Evolutionary conservation across 2,329 filamentous ascomycete genomes (phyloP), one percentile per base, ranked within the genome.

Genomic region (Exophiala alcalophila): DNA sequence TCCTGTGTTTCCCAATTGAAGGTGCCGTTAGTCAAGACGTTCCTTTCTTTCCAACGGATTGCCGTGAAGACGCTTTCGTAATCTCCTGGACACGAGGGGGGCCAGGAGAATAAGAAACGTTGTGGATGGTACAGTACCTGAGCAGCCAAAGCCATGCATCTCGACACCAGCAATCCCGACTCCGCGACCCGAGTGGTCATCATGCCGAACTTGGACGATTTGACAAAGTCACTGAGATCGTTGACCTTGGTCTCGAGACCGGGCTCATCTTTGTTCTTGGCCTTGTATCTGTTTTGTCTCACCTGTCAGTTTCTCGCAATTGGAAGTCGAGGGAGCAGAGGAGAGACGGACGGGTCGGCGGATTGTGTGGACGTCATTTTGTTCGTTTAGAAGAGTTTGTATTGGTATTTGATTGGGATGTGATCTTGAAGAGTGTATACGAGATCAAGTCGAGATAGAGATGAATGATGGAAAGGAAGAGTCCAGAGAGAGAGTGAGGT

Each of bases 131-230:
- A 40, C 28, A 16, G 21, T 70, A 89, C 86, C 66, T 84, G 84
- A 10, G 78, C 86, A 11, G 86, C 86, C 10, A 94, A 65, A 4
- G 86, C 86, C 89, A 95, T 94, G 64, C 83, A 87, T 53, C 89
- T 75, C n/a, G 84, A 90, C 4, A 84, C 81, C 10, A 95, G 70
- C 35, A 81, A 73, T 9, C 82, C 83, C 0, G 73, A 77, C 24
- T 74, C 71, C 2, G 76, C 70, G 34, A 83, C 80, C 35, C 81
- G 75, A 15, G 89, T 94, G 6, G 88, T 92, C 80, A 94, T 81
- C 83, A 94, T 86, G 65, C 84, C 86, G 62, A 88, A 94, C 68
- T 94, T 94, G 71, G 75, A 77, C 50, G 74, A 72, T 25, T 77
- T 73, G 60, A 86, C 77, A 65, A 94, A 94, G 10, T 72, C 68